A percentile compares a stretch with the other conserved stretches of the same genome.
These are phyloP conservation scores for Carex arenaria DNA, from an alignment of 202 grass and related monocot species.

Conservation along the genomic window DNA sequence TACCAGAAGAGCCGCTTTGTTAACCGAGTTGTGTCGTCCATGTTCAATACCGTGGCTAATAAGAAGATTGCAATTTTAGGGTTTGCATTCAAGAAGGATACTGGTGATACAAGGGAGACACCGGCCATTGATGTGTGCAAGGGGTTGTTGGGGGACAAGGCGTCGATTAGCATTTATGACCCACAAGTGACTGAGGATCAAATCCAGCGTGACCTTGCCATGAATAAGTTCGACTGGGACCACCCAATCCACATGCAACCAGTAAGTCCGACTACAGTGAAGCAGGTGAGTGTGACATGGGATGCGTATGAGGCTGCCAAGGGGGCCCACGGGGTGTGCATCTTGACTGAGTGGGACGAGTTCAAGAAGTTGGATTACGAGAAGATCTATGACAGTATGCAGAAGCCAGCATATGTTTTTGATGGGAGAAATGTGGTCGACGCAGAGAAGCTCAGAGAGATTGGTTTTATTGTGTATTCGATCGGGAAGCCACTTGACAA, in stretches of 20 bases:
- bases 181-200: constrained; percentile 81
- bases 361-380: constrained; percentile 70
- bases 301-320: constrained; percentile 78
- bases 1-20: constrained; percentile 94
- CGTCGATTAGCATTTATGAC: constrained; percentile 68
- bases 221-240: constrained; percentile 87
- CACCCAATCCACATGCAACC: constrained; percentile 76
- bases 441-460: constrained; percentile 59
- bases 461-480: constrained; percentile 84
- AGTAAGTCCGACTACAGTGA: constrained; percentile 51
- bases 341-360: constrained; percentile 87
- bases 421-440: constrained; percentile 70
- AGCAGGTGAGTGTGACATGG: constrained; percentile 67
- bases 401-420: constrained; percentile 71
- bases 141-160: constrained; percentile 65
- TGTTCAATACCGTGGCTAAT: constrained; percentile 80
- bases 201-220: constrained; percentile 70
- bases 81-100: constrained; percentile 95
- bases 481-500: constrained; percentile 81
- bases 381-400: constrained; percentile 79
- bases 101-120: constrained; percentile 76
- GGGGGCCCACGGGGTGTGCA: constrained; percentile 66
- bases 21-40: constrained; percentile 75
- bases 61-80: constrained; percentile 84
- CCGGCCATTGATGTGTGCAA: constrained; percentile 81